phyloP scores from a whole-genome alignment of 352 stramenopile genomes.

The Sclerospora graminicola region DNA sequence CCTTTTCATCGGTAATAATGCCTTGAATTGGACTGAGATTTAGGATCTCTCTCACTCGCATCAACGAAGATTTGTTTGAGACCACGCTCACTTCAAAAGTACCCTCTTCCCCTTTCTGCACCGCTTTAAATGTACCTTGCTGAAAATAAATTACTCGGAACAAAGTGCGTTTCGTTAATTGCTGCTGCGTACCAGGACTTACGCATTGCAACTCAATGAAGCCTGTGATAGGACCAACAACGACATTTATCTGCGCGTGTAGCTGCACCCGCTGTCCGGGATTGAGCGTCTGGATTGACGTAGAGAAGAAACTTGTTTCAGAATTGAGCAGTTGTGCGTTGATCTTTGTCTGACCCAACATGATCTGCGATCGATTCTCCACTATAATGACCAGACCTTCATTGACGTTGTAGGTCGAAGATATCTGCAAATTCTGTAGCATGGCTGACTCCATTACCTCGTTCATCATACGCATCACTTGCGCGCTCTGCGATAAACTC shows the following conservation, averaged over 20 bases:
- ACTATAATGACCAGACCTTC: constrained; percentile 25
- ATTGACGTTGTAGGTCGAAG: constrained; percentile 14
- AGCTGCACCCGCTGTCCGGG: constrained; percentile 19
- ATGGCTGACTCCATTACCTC: constrained; percentile 68
- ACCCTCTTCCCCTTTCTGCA: constrained; percentile 14
- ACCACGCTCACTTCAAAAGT: constrained; percentile 3
- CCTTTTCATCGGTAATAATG: constrained; percentile 30
- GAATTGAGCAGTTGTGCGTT: constrained; percentile 5
- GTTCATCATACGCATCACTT: constrained; percentile 82
- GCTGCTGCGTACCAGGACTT: constrained; percentile 52
- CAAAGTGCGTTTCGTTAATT: constrained; percentile 31
- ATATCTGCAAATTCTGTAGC: constrained; percentile 48
- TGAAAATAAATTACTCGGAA: constrained; percentile 43
- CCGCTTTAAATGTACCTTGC: constrained; percentile 19
- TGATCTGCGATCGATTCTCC: constrained; percentile 51
- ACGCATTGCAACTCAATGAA: constrained; percentile 29
- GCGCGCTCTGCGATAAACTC: constrained; percentile 51
- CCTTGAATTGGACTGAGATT: constrained; percentile 45
- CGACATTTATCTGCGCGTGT: constrained; percentile 15
- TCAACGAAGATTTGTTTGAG: constrained; percentile 25
- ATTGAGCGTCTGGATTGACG: constrained; percentile 15
- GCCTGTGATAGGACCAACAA: constrained; percentile 9
- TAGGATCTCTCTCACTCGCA: constrained; percentile 35
- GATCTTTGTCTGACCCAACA: constrained; percentile 24
- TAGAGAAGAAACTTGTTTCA: constrained; percentile 9